Evolutionary conservation across 2,329 filamentous ascomycete genomes (phyloP), one percentile per base, ranked within the genome.

Genomic region (Calycina herbarum): DNA sequence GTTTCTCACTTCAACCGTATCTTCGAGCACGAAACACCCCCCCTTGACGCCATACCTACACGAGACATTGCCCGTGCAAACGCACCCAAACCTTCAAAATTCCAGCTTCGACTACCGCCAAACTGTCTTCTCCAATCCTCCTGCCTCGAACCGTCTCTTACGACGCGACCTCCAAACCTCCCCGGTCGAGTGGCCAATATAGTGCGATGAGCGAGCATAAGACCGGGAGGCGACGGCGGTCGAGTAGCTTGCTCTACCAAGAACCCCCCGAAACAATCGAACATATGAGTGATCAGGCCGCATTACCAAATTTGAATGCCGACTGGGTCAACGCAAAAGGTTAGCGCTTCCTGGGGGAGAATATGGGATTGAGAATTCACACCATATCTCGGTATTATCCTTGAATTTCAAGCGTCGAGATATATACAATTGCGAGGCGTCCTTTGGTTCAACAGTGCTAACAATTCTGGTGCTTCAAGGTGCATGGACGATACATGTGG

Each of bases 321-420:
- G 92, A 97, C 81, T 99, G 95, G 95, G 96, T 97, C 72, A 98
- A 98, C 80, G 92, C 94, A 75, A 99, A 99, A 88, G 95, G 95
- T 98, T 82, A 81, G 86, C 78, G 40, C 57, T 69, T 56, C 65
- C 31, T 20, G 24, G 56, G 27, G 31, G 48, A 27, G 20, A 29
- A 24, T 45, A 1, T 60, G 38, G 20, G 31, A 38, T 40, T 31
- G 54, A 33, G 54, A 35, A 1, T 10, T n/a, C 11, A 11, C 24
- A 57, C 20, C 20, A 33, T 57, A 57, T 45, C 33, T 38, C 60
- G 31, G 42, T 27, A 65, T 57, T 56, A 59, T 61, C 35, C 11
- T 48, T 29, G 54, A 33, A 35, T 35, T 35, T 57, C 7, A 60
- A 42, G 35, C 35, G 35, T 38, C 10, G 35, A 38, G 15, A 17